These are phyloP conservation scores for Candida sanyaensis DNA, from an alignment of 1,139 yeast genomes.

Conservation along the genomic window DNA sequence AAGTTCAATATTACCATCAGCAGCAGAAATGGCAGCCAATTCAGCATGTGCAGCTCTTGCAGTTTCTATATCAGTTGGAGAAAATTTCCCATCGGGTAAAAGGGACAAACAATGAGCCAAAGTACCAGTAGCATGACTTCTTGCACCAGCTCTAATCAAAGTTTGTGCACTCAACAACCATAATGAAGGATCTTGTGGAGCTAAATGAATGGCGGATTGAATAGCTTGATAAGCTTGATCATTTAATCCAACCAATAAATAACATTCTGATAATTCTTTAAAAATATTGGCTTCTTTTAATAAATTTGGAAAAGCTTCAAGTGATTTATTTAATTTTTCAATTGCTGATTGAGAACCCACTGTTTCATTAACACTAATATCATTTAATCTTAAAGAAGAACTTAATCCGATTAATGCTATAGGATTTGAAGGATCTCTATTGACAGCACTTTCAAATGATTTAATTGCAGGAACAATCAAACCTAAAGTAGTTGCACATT, in stretches of 20 bases:
- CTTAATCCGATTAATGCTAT: slow-evolving; percentile 47
- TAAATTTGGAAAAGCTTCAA: slow-evolving; percentile 35
- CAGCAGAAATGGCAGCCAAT: slow-evolving; percentile 52
- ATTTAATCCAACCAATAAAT: slow-evolving; percentile 44
- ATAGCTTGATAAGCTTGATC: slow-evolving; percentile 55
- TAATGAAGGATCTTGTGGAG: slow-evolving; percentile 44
- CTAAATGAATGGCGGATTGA: slow-evolving; percentile 44
- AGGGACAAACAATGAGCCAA: slow-evolving; percentile 45
- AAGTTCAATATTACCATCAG: slow-evolving; percentile 50
- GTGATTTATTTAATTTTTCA: slow-evolving; percentile 41
- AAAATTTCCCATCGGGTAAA: slow-evolving; percentile 33
- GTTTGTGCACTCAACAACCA: slow-evolving; percentile 53
- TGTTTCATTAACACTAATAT: slow-evolving; percentile 35
- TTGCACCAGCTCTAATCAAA: slow-evolving; percentile 41
- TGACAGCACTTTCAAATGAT: slow-evolving; percentile 49
- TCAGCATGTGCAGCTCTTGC: slow-evolving; percentile 56
- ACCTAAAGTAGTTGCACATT: slow-evolving; percentile 50
- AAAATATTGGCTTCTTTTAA: slow-evolving; percentile 37
- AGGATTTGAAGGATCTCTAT: slow-evolving; percentile 42
- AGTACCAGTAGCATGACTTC: slow-evolving; percentile 47
- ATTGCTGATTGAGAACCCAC: slow-evolving; percentile 45
- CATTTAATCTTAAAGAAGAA: slow-evolving; percentile 39
- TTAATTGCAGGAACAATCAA: slow-evolving; percentile 41
- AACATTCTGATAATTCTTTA: slow-evolving; percentile 53
- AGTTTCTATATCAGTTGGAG: slow-evolving; percentile 39